phyloP scores from a whole-genome alignment of 768 basidiomycete species.

The Tylopilus intermedius region DNA sequence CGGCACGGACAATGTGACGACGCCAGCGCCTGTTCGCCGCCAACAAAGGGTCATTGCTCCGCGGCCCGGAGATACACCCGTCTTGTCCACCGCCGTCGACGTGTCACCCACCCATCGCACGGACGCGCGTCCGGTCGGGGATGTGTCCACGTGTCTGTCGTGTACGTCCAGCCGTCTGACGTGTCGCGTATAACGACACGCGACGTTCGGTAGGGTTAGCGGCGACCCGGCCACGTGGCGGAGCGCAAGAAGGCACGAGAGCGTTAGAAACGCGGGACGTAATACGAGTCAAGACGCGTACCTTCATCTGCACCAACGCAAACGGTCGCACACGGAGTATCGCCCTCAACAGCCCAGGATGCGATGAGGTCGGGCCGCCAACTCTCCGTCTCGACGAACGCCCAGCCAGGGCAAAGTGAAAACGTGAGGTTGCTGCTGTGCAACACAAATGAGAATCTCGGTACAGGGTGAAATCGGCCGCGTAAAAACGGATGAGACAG shows the following conservation, averaged over 20 bases:
- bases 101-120: slow-evolving; percentile 49
- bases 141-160: slow-evolving; percentile 70
- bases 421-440: slow-evolving; percentile 77
- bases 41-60: not conserved
- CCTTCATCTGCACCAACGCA: slow-evolving; percentile 27
- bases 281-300: not conserved
- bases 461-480: not conserved
- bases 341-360: slow-evolving; percentile 41
- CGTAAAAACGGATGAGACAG: not conserved
- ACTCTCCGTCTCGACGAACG: slow-evolving; percentile 70
- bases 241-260: not conserved
- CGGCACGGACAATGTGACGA: not conserved
- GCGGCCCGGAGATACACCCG: slow-evolving; percentile 43
- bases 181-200: not conserved
- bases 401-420: slow-evolving; percentile 68
- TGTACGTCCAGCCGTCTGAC: slow-evolving; percentile 70
- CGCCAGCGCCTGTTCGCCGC: not conserved
- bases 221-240: not conserved
- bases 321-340: not conserved
- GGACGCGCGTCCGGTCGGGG: slow-evolving; percentile 37
- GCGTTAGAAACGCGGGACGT: not conserved
- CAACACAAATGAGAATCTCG: slow-evolving; percentile 17
- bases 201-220: too few species aligned
- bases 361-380: slow-evolving; percentile 67
- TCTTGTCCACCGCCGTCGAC: slow-evolving; percentile 65